These are phyloP conservation scores for Claviceps sp. DNA, from an alignment of 2,329 filamentous ascomycete species.

Conservation along the genomic window DNA sequence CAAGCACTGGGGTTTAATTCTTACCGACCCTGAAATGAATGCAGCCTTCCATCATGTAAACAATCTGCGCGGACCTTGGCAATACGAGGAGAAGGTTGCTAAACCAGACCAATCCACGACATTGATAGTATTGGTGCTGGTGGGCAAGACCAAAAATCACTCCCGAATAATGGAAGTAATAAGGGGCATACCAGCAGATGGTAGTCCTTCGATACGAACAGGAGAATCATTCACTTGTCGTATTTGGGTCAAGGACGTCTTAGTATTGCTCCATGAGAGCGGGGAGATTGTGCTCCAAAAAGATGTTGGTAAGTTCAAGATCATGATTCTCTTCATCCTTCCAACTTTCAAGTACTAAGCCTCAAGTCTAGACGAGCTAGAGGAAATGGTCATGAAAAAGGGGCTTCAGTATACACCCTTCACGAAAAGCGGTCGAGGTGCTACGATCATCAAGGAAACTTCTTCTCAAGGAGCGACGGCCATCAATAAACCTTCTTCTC, in stretches of 20 bases:
- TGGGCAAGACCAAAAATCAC: not conserved
- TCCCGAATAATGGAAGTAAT: not conserved
- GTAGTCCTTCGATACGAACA: not conserved
- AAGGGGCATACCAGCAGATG: not conserved
- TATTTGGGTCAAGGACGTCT: not conserved
- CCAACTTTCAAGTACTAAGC: too few relatives aligned
- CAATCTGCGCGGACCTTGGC: not conserved
- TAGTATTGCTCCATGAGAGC: not conserved
- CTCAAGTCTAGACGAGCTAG: too few relatives aligned
- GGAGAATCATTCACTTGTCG: not conserved
- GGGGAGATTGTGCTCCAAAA: not conserved
- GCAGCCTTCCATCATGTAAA: not conserved
- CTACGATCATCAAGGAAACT: too few relatives aligned
- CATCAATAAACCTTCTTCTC: too few relatives aligned
- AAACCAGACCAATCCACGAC: not conserved
- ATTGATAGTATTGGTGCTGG: not conserved
- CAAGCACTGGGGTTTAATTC: not conserved
- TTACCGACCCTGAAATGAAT: not conserved
- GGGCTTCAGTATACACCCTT: too few relatives aligned
- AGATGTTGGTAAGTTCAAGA: not conserved
- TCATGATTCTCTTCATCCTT: too few relatives aligned
- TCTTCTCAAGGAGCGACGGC: too few relatives aligned
- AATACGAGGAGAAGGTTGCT: not conserved
- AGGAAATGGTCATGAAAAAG: too few relatives aligned
- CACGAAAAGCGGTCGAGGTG: too few relatives aligned